Evolutionary conservation across 176 grass and related monocot species (phyloP).

Genomic region (Rhynchospora tenuis): DNA sequence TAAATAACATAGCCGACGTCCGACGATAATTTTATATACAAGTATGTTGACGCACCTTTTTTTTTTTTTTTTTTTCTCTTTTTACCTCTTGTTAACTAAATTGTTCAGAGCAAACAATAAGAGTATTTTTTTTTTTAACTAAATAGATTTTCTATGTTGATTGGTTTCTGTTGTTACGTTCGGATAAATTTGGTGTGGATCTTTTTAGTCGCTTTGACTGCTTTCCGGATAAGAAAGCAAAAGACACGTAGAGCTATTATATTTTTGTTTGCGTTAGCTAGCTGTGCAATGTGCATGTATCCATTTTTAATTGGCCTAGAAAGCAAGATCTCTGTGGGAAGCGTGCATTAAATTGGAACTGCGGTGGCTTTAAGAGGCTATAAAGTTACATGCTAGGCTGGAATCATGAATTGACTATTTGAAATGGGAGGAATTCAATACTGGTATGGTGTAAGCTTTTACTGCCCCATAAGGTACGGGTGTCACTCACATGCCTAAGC

Average conservation of each 20-base stretch:
- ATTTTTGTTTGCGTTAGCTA: not conserved
- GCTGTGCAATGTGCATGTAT: not conserved
- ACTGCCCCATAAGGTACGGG: not conserved
- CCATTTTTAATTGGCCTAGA: not conserved
- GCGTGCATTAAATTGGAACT: slow-evolving; percentile 15
- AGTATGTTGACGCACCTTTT: no score
- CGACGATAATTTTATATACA: no score
- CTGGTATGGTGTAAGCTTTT: slow-evolving; percentile 18
- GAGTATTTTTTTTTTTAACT: no score
- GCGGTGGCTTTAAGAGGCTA: slow-evolving; percentile 28
- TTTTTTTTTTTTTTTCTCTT: no score
- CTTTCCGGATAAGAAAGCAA: not conserved
- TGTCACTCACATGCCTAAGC: not conserved
- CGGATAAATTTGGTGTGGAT: not conserved
- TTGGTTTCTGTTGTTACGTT: not conserved
- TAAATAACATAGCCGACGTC: no score
- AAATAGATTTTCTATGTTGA: not conserved
- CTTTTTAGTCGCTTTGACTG: no score
- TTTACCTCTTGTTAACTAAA: no score
- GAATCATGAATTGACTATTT: slow-evolving; percentile 49
- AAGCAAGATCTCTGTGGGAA: slow-evolving; percentile 23
- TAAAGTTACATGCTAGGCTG: slow-evolving; percentile 31
- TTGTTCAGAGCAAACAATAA: no score
- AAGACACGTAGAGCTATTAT: not conserved
- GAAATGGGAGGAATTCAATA: slow-evolving; percentile 34